phyloP scores from a whole-genome alignment of 2,329 filamentous ascomycete species.

The Macrophomina phaseolina region DNA sequence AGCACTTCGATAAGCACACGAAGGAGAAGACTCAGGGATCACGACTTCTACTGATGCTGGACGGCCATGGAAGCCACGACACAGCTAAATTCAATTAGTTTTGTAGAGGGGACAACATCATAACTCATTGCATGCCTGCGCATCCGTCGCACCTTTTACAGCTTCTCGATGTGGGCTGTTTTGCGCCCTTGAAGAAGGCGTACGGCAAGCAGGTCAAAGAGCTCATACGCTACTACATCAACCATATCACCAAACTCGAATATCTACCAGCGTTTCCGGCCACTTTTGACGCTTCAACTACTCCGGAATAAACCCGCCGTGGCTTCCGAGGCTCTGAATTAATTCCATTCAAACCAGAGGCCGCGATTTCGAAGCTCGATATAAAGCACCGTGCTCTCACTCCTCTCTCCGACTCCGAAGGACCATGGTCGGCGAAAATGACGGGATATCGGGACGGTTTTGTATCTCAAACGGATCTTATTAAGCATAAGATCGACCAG shows the following conservation, averaged over 20 bases:
- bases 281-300: no score
- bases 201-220: neutral
- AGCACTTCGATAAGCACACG: constrained; percentile 28
- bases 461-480: no score
- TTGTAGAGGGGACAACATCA: constrained; percentile 28
- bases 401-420: no score
- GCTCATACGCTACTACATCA: neutral
- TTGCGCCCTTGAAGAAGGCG: constrained; percentile 1
- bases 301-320: no score
- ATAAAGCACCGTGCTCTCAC: no score
- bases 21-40: constrained; percentile 21
- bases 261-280: neutral
- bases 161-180: constrained; percentile 23
- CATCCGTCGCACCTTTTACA: constrained; percentile 22
- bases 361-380: no score
- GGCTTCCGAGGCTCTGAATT: no score
- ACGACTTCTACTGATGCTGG: constrained; percentile 31
- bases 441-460: no score
- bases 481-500: no score
- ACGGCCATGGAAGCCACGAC: constrained; percentile 30
- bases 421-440: no score
- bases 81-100: constrained; percentile 30
- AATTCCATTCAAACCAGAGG: no score
- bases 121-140: constrained; percentile 28
- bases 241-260: constrained; percentile 25